Evolutionary conservation across 805 yeast genomes (phyloP).

Genomic region (Sugiyamaella lignohabitans): DNA sequence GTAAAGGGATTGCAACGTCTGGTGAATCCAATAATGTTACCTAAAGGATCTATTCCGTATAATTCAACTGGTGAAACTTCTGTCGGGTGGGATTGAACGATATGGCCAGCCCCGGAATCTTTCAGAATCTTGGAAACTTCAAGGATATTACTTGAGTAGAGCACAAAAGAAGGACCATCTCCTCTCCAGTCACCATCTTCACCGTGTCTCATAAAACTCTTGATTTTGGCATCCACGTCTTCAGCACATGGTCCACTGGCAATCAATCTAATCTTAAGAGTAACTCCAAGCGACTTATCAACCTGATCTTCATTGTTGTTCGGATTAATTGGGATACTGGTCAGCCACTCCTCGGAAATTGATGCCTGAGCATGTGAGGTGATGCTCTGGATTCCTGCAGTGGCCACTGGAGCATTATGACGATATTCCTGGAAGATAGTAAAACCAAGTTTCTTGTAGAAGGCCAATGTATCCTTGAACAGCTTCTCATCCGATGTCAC

Average conservation of each 20-base stretch:
- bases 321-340: slow-evolving; percentile 17
- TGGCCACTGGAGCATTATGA: slow-evolving; percentile 23
- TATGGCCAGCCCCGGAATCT: slow-evolving; percentile 30
- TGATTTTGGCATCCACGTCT: slow-evolving; percentile 18
- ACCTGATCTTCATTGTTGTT: slow-evolving; percentile 1
- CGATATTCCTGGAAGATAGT: slow-evolving; percentile 32
- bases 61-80: slow-evolving; percentile 69
- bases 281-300: slow-evolving; percentile 22
- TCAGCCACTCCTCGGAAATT: slow-evolving; percentile 27
- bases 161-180: slow-evolving; percentile 38
- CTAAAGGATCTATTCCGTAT: slow-evolving; percentile 77
- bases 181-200: slow-evolving; percentile 45
- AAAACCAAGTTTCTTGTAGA: slow-evolving; percentile 49
- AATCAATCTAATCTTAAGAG: slow-evolving; percentile 29
- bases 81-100: slow-evolving; percentile 52
- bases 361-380: slow-evolving; percentile 23
- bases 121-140: slow-evolving; percentile 14
- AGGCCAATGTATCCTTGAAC: slow-evolving; percentile 43
- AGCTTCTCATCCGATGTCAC: slow-evolving; percentile 45
- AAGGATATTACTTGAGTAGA: slow-evolving; percentile 40
- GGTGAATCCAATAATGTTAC: slow-evolving; percentile 75
- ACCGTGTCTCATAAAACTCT: slow-evolving; percentile 14
- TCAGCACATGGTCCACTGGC: slow-evolving; percentile 22
- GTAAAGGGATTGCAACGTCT: slow-evolving; percentile 33
- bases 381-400: slow-evolving; percentile 22